These are phyloP conservation scores for Alopecurus myosuroides DNA, from an alignment of 176 grass and related monocot genomes.

Conservation along the genomic window DNA sequence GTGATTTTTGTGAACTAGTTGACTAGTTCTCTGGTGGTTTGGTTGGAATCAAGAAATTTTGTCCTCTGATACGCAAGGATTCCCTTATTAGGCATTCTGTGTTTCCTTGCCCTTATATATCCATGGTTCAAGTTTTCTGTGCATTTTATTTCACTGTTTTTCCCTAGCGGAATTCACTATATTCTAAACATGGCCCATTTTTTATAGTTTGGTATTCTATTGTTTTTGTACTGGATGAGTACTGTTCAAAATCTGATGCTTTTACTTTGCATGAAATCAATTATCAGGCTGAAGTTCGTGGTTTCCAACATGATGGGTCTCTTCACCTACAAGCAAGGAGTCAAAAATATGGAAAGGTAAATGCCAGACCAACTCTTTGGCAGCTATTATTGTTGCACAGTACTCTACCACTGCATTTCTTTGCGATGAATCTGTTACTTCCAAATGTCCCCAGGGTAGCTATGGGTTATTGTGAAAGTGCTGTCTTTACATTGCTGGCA, in stretches of 20 bases:
- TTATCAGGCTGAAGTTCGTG: constrained; percentile 88
- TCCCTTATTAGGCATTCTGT: neutral
- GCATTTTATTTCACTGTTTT: neutral
- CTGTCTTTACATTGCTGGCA: neutral
- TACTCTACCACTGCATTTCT: neutral
- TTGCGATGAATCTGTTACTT: neutral
- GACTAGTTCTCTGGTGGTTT: neutral
- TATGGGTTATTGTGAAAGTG: neutral
- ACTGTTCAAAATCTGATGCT: constrained; percentile 9
- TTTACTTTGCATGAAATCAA: constrained; percentile 11
- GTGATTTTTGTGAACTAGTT: too few relatives aligned
- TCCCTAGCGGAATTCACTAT: neutral
- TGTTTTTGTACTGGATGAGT: neutral
- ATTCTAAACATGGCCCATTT: too few relatives aligned
- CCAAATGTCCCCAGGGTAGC: neutral
- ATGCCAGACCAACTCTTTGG: neutral
- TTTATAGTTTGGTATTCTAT: neutral
- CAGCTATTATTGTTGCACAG: neutral
- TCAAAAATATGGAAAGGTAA: constrained; percentile 96
- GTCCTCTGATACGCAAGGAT: neutral
- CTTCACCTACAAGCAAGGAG: constrained; percentile 96
- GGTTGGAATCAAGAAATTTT: neutral
- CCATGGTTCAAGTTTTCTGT: neutral
- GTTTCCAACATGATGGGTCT: constrained; percentile 91
- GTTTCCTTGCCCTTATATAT: neutral